Evolutionary conservation across 2,329 filamentous ascomycete species (phyloP).

Genomic region (Pseudogymnoascus sp.): DNA sequence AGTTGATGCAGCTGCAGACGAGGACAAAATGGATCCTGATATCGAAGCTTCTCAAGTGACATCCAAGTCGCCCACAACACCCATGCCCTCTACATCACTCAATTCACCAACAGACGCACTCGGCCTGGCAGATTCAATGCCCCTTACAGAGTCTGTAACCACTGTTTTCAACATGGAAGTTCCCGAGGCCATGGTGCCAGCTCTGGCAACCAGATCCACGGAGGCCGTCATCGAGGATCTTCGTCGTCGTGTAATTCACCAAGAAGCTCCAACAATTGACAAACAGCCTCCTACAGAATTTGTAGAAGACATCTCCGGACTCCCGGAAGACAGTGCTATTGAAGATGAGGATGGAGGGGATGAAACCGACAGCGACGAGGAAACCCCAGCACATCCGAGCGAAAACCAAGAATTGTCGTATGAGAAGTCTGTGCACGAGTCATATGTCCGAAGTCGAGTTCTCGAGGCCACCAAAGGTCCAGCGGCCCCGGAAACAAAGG

Average conservation of each 20-base stretch:
- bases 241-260: conserved; percentile 8
- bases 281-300: neutral
- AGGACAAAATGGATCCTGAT: neutral
- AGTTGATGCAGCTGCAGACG: neutral
- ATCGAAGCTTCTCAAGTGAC: neutral
- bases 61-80: neutral
- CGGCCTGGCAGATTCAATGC: neutral
- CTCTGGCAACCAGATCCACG: conserved; percentile 21
- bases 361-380: conserved; percentile 15
- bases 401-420: neutral
- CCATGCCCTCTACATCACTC: neutral
- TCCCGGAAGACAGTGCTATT: neutral
- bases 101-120: neutral
- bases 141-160: neutral
- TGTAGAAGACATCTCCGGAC: neutral
- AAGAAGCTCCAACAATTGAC: neutral
- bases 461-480: conserved; percentile 24
- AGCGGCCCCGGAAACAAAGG: conserved; percentile 15
- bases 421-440: conserved; percentile 44
- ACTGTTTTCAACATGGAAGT: neutral
- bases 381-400: neutral
- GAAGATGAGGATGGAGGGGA: neutral
- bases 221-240: conserved; percentile 27
- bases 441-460: conserved; percentile 31
- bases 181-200: conserved; percentile 11